Base-by-base conservation (phyloP, 2,329 filamentous ascomycete genomes). In the Fonsecaea pugnacius region DNA sequence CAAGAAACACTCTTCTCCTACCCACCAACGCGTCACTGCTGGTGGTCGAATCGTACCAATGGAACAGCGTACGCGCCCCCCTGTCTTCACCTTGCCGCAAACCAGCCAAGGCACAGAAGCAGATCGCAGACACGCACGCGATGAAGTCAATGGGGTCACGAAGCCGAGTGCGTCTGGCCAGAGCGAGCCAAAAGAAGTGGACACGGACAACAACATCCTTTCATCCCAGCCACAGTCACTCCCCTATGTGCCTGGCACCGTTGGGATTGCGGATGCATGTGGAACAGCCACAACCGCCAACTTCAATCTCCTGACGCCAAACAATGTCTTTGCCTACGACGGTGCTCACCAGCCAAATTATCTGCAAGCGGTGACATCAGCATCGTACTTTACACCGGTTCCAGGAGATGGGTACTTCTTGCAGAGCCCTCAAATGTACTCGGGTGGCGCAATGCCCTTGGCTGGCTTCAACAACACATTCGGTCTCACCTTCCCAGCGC, bases 1-100 rank as follows among this genome's bases (percentile, higher is more conserved):
- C 8, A 78, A 78, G 69, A 75, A 79, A 58, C 79, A 82, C 64
- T 74, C 78, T 7, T 82, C 80, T 38, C 79, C 80, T n/a, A 79
- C 76, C 36, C 78, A 81, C 63, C 78, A 82, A 58, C 78, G 80
- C 58, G 80, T 83, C 55, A 82, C 80, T 43, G 79, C 80, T 62
- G 79, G 79, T 24, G 80, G 80, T 8, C 76, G 76, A 46, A 81
- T 83, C 32, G 79, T 83, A 38, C 79, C 80, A n/a, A 80, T 81
- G 76, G 73, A 74, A 38, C 72, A 75, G 35, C 68, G 70, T 21
- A 35, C 63, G 10, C 71, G 76, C 27, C 74, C 74, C 60, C 77
- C 79, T 4, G 73, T 77, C 63, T 76, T 77, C 65, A 73, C 74
- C 48, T 67, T 77, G 40, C 46, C 43, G 36, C 43, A 56, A 5